Conservation (phyloP, 441 rosid species). For the Capsella rubella region DNA sequence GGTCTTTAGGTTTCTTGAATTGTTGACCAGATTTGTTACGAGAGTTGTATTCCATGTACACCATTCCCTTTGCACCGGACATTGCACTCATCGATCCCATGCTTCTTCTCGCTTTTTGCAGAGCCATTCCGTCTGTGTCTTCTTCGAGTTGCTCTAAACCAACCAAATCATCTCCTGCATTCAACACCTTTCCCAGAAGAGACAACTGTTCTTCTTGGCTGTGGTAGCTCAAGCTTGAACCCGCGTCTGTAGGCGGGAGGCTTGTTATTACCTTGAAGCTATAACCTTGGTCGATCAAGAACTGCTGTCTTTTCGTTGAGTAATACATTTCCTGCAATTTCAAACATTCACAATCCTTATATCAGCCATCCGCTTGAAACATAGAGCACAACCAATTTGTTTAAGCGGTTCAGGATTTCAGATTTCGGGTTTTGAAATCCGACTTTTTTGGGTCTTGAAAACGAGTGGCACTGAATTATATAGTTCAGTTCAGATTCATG, state of each 20-base stretch:
- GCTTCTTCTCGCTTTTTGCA: conserved; percentile 72
- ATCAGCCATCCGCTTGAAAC: no score
- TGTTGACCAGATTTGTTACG: conserved; percentile 56
- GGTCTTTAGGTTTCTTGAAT: conserved; percentile 83
- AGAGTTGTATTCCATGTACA: conserved; percentile 91
- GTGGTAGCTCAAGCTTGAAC: conserved; percentile 76
- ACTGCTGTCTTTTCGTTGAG: conserved; percentile 96
- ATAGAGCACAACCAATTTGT: background rate
- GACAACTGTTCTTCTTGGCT: conserved; percentile 75
- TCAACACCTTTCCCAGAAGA: conserved; percentile 79
- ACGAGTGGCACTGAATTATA: background rate
- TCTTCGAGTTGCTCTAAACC: conserved; percentile 92
- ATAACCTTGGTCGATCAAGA: conserved; percentile 96
- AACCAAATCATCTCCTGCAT: conserved; percentile 83
- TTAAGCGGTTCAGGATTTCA: background rate
- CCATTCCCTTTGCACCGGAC: conserved; percentile 94
- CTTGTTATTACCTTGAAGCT: conserved; percentile 98
- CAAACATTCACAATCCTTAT: conserved; percentile 14
- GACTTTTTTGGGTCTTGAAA: background rate
- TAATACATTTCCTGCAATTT: conserved; percentile 89
- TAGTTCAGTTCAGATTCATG: background rate
- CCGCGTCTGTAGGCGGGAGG: conserved; percentile 83
- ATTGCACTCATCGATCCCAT: conserved; percentile 81
- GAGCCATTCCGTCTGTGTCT: conserved; percentile 89
- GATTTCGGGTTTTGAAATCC: background rate